Percentiles rank a stretch among this genome's conserved stretches.
Evolutionary conservation across 2,329 filamentous ascomycete species (phyloP).

Genomic region (Metarhizium robertsii): DNA sequence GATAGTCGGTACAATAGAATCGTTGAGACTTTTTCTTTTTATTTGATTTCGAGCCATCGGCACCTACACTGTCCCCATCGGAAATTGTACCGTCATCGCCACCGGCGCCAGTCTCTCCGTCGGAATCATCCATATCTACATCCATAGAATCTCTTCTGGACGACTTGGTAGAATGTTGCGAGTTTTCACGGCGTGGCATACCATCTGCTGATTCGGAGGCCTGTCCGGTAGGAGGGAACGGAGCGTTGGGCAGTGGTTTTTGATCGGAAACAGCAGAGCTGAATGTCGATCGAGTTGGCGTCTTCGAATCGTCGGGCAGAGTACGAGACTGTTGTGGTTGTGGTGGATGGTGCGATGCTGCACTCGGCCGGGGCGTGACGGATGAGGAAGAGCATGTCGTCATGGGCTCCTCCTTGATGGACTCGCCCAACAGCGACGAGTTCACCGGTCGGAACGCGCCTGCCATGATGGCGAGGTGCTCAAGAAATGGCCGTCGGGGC

Average conservation of each 20-base stretch:
- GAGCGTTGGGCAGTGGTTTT: constrained; percentile 42
- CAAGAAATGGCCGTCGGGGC: neutral
- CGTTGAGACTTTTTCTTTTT: constrained; percentile 97
- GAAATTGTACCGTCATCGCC: constrained; percentile 46
- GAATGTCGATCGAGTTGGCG: constrained; percentile 54
- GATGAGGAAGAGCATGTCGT: constrained; percentile 20
- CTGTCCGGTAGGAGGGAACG: constrained; percentile 41
- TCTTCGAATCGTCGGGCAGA: constrained; percentile 38
- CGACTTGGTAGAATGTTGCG: constrained; percentile 53
- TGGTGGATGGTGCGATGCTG: constrained; percentile 22
- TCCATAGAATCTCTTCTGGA: constrained; percentile 50
- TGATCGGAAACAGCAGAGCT: constrained; percentile 32
- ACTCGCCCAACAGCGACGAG: constrained; percentile 26
- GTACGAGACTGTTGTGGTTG: constrained; percentile 14
- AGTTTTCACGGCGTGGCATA: constrained; percentile 33
- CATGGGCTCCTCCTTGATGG: constrained; percentile 26
- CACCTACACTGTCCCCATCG: constrained; percentile 56
- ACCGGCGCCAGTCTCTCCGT: constrained; percentile 43
- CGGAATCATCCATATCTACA: constrained; percentile 68
- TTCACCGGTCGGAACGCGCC: constrained; percentile 41
- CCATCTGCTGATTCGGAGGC: constrained; percentile 35
- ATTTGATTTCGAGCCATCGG: constrained; percentile 57
- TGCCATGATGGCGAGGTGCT: constrained; percentile 28
- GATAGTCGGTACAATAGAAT: constrained; percentile 94
- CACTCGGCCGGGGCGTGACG: constrained; percentile 24